Conservation (phyloP, 768 basidiomycete genomes). For the Thelephora ganbajun region DNA sequence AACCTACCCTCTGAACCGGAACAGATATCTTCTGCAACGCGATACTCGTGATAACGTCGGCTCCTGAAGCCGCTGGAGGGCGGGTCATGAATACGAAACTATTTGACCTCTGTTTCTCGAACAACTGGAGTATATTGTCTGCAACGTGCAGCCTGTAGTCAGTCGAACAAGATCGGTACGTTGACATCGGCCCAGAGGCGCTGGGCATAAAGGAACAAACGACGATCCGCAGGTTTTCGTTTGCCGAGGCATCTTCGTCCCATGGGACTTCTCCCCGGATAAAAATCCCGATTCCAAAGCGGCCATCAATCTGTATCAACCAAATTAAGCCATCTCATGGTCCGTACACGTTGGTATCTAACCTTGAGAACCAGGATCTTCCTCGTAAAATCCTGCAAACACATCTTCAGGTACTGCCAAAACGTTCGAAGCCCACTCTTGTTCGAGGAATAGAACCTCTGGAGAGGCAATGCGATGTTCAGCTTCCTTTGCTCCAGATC, state of each 20-base stretch:
- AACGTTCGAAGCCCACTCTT: slow-evolving; percentile 38
- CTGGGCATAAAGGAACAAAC: slow-evolving; percentile 49
- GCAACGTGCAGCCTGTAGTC: slow-evolving; percentile 45
- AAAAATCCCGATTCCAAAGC: slow-evolving; percentile 51
- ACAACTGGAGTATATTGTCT: slow-evolving; percentile 44
- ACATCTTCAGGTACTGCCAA: slow-evolving; percentile 45
- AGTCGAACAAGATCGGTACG: slow-evolving; percentile 32
- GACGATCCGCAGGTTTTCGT: slow-evolving; percentile 33
- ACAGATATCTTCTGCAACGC: slow-evolving; percentile 48
- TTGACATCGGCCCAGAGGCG: slow-evolving; percentile 31
- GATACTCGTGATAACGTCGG: slow-evolving; percentile 42
- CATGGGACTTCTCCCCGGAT: slow-evolving; percentile 44
- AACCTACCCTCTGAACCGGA: slow-evolving; percentile 34
- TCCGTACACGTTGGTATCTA: slow-evolving; percentile 1
- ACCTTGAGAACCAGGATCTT: slow-evolving; percentile 49
- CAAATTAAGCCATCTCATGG: background rate
- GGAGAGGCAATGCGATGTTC: slow-evolving; percentile 38
- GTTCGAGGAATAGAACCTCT: slow-evolving; percentile 46
- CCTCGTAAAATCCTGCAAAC: slow-evolving; percentile 40
- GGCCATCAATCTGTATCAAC: slow-evolving; percentile 35
- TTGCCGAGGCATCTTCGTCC: slow-evolving; percentile 29
- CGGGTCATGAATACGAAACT: slow-evolving; percentile 47
- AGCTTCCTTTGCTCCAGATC: slow-evolving; percentile 41
- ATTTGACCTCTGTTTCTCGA: slow-evolving; percentile 33
- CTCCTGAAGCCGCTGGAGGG: slow-evolving; percentile 27